These are phyloP conservation scores for Fusarium virguliforme DNA, from an alignment of 2,329 filamentous ascomycete species.

Conservation along the genomic window DNA sequence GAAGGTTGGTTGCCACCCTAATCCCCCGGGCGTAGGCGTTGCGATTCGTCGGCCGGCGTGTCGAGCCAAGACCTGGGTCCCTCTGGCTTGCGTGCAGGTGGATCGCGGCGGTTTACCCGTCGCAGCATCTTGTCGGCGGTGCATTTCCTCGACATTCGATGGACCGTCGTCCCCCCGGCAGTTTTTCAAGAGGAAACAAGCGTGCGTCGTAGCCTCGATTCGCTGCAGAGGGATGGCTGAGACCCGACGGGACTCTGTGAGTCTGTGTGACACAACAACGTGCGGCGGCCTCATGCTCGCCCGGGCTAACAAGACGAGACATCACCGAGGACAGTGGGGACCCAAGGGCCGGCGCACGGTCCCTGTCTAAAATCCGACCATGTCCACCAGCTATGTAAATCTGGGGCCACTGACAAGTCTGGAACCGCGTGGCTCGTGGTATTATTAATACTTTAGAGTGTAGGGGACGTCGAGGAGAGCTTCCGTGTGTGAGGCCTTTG, in stretches of 20 bases:
- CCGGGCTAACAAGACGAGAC: conserved; percentile 46
- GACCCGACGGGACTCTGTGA: conserved; percentile 14
- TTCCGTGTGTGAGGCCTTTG: conserved; percentile 35
- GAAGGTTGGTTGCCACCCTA: conserved; percentile 43
- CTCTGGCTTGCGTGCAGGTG: conserved; percentile 48
- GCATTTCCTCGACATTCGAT: conserved; percentile 44
- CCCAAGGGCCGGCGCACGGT: conserved; percentile 44
- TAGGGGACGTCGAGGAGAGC: conserved; percentile 31
- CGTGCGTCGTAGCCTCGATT: conserved; percentile 32
- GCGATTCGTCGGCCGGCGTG: conserved; percentile 40
- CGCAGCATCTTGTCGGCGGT: conserved; percentile 33
- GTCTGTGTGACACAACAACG: conserved; percentile 48
- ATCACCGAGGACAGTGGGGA: conserved; percentile 44
- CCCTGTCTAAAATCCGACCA: conserved; percentile 31
- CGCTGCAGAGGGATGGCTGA: conserved; percentile 25
- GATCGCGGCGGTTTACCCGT: conserved; percentile 46
- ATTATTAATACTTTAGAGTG: conserved; percentile 45
- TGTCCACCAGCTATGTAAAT: conserved; percentile 11
- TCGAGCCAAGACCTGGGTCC: conserved; percentile 44
- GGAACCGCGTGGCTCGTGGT: conserved; percentile 38
- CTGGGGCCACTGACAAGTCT: conserved; percentile 34
- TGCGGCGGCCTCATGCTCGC: conserved; percentile 50
- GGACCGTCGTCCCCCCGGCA: conserved; percentile 32
- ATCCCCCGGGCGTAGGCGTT: conserved; percentile 32
- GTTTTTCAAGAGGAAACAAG: conserved; percentile 31